Conservation (phyloP, 1,284 basidiomycete genomes). For the Salmacisia buchloeana region DNA sequence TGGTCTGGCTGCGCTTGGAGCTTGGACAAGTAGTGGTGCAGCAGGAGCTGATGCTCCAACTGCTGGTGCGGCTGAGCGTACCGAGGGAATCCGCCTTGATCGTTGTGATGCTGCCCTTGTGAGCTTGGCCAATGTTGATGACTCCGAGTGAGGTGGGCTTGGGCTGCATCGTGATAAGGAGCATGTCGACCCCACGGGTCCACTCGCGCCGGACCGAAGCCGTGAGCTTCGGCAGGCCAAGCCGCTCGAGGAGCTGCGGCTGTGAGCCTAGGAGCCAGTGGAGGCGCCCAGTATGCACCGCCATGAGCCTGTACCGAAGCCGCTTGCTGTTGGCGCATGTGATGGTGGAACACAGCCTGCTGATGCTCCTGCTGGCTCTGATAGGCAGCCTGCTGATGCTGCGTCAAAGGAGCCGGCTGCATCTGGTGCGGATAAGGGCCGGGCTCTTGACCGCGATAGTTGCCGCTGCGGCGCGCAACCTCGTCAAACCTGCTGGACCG, state of each 20-base stretch:
- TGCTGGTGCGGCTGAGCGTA: conserved; percentile 23
- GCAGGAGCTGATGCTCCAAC: conserved; percentile 32
- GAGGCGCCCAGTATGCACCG: not conserved
- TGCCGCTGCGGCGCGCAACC: not conserved
- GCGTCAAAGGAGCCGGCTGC: not conserved
- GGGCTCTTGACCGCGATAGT: not conserved
- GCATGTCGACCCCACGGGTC: conserved; percentile 2
- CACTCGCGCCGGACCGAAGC: not conserved
- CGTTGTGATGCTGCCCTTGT: too few species aligned
- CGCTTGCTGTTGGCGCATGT: not conserved
- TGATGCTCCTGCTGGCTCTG: not conserved
- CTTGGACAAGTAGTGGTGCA: conserved; percentile 33
- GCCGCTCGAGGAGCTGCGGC: conserved; percentile 5
- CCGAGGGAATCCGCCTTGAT: not conserved
- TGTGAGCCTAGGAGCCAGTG: not conserved
- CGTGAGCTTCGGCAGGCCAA: not conserved
- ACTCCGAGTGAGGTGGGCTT: too few species aligned
- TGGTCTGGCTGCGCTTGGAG: conserved; percentile 19
- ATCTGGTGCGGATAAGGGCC: not conserved
- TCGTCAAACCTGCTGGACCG: not conserved
- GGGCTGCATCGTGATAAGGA: too few species aligned
- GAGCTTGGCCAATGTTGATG: too few species aligned
- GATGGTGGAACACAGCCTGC: not conserved
- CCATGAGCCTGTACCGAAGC: not conserved
- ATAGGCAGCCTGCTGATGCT: too few species aligned